Conservation (phyloP, 768 basidiomycete species). For the Termitomyces sp. region DNA sequence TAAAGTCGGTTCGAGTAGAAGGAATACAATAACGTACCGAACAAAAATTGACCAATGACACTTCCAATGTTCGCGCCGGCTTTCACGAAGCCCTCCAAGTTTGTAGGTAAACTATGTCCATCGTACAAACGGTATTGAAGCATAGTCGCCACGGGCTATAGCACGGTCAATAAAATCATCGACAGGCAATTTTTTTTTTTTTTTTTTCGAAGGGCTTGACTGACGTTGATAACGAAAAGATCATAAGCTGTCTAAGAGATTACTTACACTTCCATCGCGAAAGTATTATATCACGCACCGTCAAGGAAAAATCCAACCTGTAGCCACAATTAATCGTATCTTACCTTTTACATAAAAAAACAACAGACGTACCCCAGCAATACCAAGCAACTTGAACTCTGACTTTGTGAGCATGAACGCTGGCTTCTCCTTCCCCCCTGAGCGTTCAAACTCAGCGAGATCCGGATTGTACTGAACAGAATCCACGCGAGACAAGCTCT, state of each 20-base stretch:
- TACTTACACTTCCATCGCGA: not conserved
- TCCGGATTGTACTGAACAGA: constrained; percentile 8
- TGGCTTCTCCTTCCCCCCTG: constrained; percentile 15
- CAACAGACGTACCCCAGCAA: constrained; percentile 41
- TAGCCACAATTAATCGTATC: not conserved
- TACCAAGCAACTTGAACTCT: constrained; percentile 56
- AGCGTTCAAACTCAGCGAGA: constrained; percentile 22
- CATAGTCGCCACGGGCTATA: constrained; percentile 61
- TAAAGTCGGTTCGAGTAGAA: not conserved
- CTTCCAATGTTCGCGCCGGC: constrained; percentile 68
- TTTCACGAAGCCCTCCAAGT: constrained; percentile 56
- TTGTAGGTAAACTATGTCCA: constrained; percentile 42
- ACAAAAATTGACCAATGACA: constrained; percentile 63
- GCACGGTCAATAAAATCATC: not conserved
- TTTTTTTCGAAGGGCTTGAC: constrained; percentile 10
- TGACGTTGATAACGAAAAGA: constrained; percentile 64
- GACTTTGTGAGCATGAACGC: constrained; percentile 26
- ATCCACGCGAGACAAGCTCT: not conserved
- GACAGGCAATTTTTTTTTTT: not conserved
- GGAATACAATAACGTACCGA: constrained; percentile 31
- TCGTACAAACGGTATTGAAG: constrained; percentile 59
- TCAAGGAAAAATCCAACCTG: constrained; percentile 71
- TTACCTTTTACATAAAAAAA: not conserved
- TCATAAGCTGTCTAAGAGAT: constrained; percentile 48
- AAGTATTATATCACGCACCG: constrained; percentile 30